Base-by-base conservation (phyloP, 2,329 filamentous ascomycete genomes). In the Tolypocladium tundrense region DNA sequence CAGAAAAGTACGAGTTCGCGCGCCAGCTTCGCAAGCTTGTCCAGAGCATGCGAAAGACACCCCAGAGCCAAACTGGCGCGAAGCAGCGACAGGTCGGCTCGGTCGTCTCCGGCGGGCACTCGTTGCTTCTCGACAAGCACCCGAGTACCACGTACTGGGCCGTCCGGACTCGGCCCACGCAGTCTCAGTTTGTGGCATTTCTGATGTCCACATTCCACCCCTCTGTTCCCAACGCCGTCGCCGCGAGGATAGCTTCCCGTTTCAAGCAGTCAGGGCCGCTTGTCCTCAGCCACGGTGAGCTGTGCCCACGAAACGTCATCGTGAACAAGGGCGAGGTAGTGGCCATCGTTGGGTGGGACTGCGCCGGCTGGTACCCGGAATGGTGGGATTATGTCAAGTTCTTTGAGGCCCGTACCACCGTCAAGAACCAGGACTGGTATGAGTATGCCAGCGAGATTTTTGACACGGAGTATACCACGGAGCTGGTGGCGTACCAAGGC, bases 361-460 rank as follows among this genome's bases (percentile, higher is more conserved):
- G 61, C 37, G 66, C 68, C 5, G 69, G 69, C 21, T 65, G 63
- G 60, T 72, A 70, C 59, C 69, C 69, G 1, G 61, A 61, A 19
- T 72, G 69, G 69, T 71, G 69, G 69, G 69, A 72, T 9, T 72
- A 70, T 52, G 68, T 62, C 57, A 70, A 69, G 50, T 72, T 72
- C 56, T 71, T 71, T 42, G 69, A 72, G 55, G 63, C 68, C 8
- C 61, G 60, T 21, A 69, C 68, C 40, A n/a, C 57, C 1, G 48
- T 60, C 10, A 56, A 59, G 33, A 71, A 69, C 51, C 56, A 60
- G 13, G 69, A 71, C 57, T 72, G 68, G 69, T 71, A 69, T 27
- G 61, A 66, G 3, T 70, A 69, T 54, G 67, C 66, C 16, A 33
- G 54, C n/a, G 61, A 66, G 1, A 69, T 71, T 14, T 72, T 72